phyloP scores from a whole-genome alignment of 192 early-diverging fungal species.

The Chytriomyces confervae region DNA sequence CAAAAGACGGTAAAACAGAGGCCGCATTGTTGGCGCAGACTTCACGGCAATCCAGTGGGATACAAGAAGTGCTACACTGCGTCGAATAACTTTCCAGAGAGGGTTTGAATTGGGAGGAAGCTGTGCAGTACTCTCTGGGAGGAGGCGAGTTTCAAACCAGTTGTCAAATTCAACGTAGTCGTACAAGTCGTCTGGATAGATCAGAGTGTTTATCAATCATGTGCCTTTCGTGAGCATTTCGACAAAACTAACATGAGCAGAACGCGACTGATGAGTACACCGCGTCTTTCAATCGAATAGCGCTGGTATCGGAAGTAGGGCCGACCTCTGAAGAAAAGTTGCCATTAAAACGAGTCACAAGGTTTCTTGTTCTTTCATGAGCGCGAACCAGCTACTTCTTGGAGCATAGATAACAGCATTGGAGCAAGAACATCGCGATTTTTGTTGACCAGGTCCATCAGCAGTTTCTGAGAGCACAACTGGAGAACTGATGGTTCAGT shows the following conservation, averaged over 20 bases:
- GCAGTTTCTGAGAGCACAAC: slow-evolving; percentile 82
- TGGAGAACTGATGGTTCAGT: slow-evolving; percentile 29
- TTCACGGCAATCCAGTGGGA: slow-evolving; percentile 86
- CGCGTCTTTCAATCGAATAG: slow-evolving; percentile 74
- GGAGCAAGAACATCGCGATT: slow-evolving; percentile 66
- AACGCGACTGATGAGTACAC: slow-evolving; percentile 81
- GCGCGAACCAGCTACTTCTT: slow-evolving; percentile 54
- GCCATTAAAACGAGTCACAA: neutral
- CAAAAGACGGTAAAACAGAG: slow-evolving; percentile 74
- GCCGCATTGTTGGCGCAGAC: slow-evolving; percentile 63
- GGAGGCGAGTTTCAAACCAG: slow-evolving; percentile 67
- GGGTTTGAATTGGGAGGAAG: slow-evolving; percentile 10
- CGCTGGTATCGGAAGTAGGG: slow-evolving; percentile 48
- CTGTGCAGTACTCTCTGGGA: slow-evolving; percentile 37
- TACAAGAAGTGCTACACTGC: slow-evolving; percentile 82
- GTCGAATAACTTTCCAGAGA: slow-evolving; percentile 46
- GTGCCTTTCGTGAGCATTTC: neutral
- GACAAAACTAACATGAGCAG: slow-evolving; percentile 56
- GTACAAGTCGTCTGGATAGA: slow-evolving; percentile 66
- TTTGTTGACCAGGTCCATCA: slow-evolving; percentile 78
- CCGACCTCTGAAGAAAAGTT: slow-evolving; percentile 3
- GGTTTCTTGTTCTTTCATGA: neutral
- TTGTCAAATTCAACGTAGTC: slow-evolving; percentile 81
- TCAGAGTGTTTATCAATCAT: no score
- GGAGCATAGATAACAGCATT: slow-evolving; percentile 65